Evolutionary conservation across 169 alveolate species (phyloP).

Genomic region (Perkinsus olseni): DNA sequence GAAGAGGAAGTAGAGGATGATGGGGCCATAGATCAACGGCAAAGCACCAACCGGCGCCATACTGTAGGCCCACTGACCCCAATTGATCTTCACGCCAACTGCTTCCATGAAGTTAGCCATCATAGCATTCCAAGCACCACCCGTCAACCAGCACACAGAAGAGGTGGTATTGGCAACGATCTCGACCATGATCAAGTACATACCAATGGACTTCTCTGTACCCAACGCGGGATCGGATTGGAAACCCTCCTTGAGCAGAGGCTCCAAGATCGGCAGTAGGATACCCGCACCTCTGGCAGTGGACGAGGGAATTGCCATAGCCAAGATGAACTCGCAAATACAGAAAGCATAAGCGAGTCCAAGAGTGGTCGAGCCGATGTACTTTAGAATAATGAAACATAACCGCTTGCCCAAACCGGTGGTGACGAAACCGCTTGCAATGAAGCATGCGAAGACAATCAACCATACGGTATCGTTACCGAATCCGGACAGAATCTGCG

Average conservation of each 20-base stretch:
- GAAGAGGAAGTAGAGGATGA: not conserved
- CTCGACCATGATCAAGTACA: not conserved
- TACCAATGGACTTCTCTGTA: not conserved
- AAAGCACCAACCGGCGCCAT: not conserved
- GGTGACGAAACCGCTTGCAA: not conserved
- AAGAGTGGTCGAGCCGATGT: not conserved
- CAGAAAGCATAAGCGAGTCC: not conserved
- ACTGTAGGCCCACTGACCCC: not conserved
- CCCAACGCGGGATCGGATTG: not conserved
- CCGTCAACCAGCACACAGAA: not conserved
- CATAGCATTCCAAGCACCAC: constrained; percentile 1
- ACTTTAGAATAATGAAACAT: not conserved
- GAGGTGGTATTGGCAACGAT: not conserved
- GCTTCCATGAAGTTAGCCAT: constrained; percentile 1
- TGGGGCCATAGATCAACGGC: not conserved
- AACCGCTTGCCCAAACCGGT: not conserved
- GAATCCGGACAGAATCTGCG: not conserved
- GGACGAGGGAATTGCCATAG: not conserved
- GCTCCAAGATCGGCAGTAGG: not conserved
- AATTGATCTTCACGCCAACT: not conserved
- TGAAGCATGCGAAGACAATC: not conserved
- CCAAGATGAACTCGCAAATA: not conserved
- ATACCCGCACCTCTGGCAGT: constrained; percentile 1
- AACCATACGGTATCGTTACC: not conserved
- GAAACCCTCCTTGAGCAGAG: not conserved